phyloP scores from a whole-genome alignment of 2,329 filamentous ascomycete genomes.

The Sporothrix brunneoviolacea region DNA sequence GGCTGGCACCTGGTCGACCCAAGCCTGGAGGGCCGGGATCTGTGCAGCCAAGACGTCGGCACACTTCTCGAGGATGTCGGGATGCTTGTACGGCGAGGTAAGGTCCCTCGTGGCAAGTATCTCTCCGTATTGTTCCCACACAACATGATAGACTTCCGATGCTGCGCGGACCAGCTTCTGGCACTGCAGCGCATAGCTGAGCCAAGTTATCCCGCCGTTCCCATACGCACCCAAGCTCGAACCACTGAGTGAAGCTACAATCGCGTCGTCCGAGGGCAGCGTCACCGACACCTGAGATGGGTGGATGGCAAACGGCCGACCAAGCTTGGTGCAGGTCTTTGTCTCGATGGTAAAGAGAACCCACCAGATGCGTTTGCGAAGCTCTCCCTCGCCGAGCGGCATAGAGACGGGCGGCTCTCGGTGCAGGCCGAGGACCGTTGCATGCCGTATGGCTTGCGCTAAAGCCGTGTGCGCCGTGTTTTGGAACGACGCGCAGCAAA shows the following conservation, averaged over 20 bases:
- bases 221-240: constrained; percentile 23
- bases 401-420: constrained; percentile 34
- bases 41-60: background rate
- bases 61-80: constrained; percentile 5
- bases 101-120: background rate
- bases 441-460: constrained; percentile 36
- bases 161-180: constrained; percentile 29
- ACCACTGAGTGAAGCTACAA: no score
- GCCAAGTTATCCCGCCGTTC: no score
- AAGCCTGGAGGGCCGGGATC: background rate
- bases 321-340: constrained; percentile 40
- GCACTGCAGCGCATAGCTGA: constrained; percentile 30
- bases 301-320: constrained; percentile 35
- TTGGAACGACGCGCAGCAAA: constrained; percentile 40
- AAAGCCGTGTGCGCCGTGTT: constrained; percentile 39
- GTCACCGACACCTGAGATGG: constrained; percentile 29
- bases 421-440: constrained; percentile 42
- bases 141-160: constrained; percentile 24
- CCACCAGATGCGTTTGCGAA: constrained; percentile 48
- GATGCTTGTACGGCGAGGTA: background rate
- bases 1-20: background rate
- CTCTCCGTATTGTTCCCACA: background rate
- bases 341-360: constrained; percentile 41
- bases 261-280: constrained; percentile 34
- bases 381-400: constrained; percentile 30